A percentile compares a stretch with the other conserved stretches of the same genome.
These are phyloP conservation scores for Micractinium conductrix DNA, from an alignment of 139 green algal species.

Conservation along the genomic window DNA sequence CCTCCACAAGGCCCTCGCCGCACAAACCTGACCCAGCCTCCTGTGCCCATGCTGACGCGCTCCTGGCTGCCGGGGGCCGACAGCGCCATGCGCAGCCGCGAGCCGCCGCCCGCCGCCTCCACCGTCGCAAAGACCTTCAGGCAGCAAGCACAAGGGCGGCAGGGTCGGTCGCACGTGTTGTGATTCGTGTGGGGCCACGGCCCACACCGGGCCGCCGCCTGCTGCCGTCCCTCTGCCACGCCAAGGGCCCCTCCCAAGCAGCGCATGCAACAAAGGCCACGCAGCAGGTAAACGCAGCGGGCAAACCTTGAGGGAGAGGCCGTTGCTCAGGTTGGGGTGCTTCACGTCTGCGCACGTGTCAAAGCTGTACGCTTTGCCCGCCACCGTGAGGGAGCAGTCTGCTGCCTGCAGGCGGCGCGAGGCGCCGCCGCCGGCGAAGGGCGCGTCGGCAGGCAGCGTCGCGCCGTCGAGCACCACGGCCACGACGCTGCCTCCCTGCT, in stretches of 20 bases:
- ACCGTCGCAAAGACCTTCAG: no score
- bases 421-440: neutral
- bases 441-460: neutral
- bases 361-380: constrained; percentile 3
- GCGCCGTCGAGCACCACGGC: constrained; percentile 5
- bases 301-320: neutral
- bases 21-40: no score
- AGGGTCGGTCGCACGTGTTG: no score
- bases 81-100: no score
- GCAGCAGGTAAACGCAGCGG: neutral
- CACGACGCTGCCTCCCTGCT: neutral
- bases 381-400: neutral
- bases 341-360: neutral
- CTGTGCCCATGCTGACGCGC: no score
- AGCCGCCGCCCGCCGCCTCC: no score
- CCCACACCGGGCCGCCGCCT: no score
- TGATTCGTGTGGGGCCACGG: no score
- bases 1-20: no score
- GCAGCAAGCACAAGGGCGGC: no score
- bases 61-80: no score
- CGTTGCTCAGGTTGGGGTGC: neutral
- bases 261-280: neutral
- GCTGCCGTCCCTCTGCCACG: no score
- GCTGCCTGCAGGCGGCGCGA: neutral
- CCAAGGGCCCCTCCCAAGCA: neutral